Percentiles rank a stretch among this genome's conserved stretches.
Evolutionary conservation across 2,329 filamentous ascomycete species (phyloP).

Genomic region (Fusarium zealandicum): DNA sequence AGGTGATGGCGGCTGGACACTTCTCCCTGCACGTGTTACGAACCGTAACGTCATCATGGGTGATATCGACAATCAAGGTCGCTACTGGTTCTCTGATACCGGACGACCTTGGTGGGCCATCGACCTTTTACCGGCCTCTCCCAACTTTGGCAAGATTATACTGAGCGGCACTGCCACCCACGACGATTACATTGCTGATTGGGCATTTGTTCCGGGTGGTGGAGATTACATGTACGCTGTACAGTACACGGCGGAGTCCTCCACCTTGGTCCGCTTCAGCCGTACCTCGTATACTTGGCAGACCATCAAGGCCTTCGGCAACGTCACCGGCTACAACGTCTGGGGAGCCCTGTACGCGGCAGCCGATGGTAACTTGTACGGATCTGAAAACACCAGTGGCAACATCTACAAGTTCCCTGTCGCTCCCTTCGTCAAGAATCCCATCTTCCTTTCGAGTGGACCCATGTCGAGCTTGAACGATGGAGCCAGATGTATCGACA

Average conservation of each 20-base stretch:
- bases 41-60: conserved; percentile 31
- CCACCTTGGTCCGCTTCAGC: conserved; percentile 33
- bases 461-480: conserved; percentile 28
- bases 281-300: conserved; percentile 31
- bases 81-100: conserved; percentile 34
- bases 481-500: conserved; percentile 35
- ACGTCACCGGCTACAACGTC: conserved; percentile 19
- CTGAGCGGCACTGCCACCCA: conserved; percentile 23
- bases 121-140: conserved; percentile 31
- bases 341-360: conserved; percentile 36
- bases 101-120: conserved; percentile 36
- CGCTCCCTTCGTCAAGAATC: conserved; percentile 17
- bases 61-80: conserved; percentile 36
- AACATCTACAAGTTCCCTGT: conserved; percentile 34
- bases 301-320: conserved; percentile 14
- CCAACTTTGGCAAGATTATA: conserved; percentile 31
- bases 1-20: conserved; percentile 29
- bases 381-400: conserved; percentile 28
- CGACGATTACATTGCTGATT: conserved; percentile 24
- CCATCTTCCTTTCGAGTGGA: conserved; percentile 19
- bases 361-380: conserved; percentile 32
- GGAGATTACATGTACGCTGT: conserved; percentile 35
- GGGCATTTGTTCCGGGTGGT: conserved; percentile 39
- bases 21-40: conserved; percentile 22
- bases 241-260: conserved; percentile 1